Percentiles rank a stretch among this genome's conserved stretches.
These are phyloP conservation scores for Excoecaria agallocha DNA, from an alignment of 345 rosid genomes.

Conservation along the genomic window DNA sequence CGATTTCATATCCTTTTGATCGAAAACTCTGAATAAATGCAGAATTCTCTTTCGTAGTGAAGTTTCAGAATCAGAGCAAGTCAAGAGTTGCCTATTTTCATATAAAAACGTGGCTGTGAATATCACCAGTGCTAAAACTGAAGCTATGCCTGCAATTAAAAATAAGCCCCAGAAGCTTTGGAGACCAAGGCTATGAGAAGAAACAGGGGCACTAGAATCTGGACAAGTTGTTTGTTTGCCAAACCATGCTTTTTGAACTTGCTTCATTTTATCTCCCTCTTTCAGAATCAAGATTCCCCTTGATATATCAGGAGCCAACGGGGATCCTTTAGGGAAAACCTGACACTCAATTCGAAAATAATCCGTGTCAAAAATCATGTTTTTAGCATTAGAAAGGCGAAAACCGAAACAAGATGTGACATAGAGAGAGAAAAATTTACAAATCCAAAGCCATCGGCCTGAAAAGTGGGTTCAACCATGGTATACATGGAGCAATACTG, in stretches of 20 bases:
- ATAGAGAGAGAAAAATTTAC: not conserved
- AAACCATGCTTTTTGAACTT: constrained; percentile 21
- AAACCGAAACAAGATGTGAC: too few species aligned
- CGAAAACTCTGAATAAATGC: constrained; percentile 8
- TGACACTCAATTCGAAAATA: not conserved
- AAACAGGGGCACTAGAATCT: constrained; percentile 10
- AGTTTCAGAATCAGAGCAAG: not conserved
- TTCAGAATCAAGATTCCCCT: constrained; percentile 22
- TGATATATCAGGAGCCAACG: constrained; percentile 24
- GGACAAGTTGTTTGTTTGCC: constrained; percentile 2
- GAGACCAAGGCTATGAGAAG: constrained; percentile 22
- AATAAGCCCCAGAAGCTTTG: constrained; percentile 27
- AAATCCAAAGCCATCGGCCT: constrained; percentile 20
- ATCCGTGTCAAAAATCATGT: not conserved
- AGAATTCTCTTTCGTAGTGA: constrained; percentile 5
- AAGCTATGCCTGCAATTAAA: constrained; percentile 21
- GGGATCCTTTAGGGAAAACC: constrained; percentile 27
- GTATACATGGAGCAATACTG: constrained; percentile 25
- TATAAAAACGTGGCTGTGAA: constrained; percentile 7
- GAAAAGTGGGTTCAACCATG: constrained; percentile 9
- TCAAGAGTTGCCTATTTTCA: constrained; percentile 3
- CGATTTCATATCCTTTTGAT: constrained; percentile 18
- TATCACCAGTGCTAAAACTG: constrained; percentile 11
- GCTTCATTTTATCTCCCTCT: constrained; percentile 22
- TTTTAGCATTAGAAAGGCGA: too few species aligned